Evolutionary conservation across 1,284 basidiomycete genomes (phyloP).

Genomic region (Tilletiopsis washingtonensis): DNA sequence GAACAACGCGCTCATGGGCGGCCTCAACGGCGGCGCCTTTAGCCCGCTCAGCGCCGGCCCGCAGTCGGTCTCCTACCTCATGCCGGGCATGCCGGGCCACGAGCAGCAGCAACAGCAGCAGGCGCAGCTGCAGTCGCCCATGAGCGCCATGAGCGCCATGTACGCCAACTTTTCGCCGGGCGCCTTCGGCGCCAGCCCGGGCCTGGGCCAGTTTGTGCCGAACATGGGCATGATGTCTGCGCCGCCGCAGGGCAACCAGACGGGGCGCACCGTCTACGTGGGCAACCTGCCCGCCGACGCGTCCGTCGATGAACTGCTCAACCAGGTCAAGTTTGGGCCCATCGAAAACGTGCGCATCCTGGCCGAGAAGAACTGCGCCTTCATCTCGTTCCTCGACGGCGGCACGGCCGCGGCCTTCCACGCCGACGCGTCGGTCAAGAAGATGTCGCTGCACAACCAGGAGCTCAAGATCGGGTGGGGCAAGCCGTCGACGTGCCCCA

Average conservation of each 20-base stretch:
- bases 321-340: slow-evolving; percentile 94
- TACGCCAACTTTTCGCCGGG: not conserved
- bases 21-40: not conserved
- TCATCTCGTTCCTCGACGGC: slow-evolving; percentile 61
- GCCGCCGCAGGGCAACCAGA: not conserved
- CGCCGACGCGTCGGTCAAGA: slow-evolving; percentile 44
- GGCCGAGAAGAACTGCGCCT: slow-evolving; percentile 96
- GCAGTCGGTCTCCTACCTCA: not conserved
- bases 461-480: slow-evolving; percentile 48
- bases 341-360: slow-evolving; percentile 89
- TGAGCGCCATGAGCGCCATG: not conserved
- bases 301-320: slow-evolving; percentile 92
- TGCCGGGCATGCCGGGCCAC: not conserved
- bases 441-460: slow-evolving; percentile 39
- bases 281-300: slow-evolving; percentile 93
- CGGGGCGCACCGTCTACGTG: slow-evolving; percentile 80
- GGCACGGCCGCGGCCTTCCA: slow-evolving; percentile 42
- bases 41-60: not conserved
- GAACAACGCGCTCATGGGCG: not conserved
- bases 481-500: slow-evolving; percentile 37
- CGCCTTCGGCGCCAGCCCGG: not conserved
- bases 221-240: not conserved
- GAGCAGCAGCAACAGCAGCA: not conserved
- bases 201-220: not conserved
- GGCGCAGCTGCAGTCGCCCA: not conserved